Evolutionary conservation across 495 filamentous ascomycete species (phyloP), one percentile per base, ranked within the genome.

Genomic region (Aspergillus saccharolyticus): DNA sequence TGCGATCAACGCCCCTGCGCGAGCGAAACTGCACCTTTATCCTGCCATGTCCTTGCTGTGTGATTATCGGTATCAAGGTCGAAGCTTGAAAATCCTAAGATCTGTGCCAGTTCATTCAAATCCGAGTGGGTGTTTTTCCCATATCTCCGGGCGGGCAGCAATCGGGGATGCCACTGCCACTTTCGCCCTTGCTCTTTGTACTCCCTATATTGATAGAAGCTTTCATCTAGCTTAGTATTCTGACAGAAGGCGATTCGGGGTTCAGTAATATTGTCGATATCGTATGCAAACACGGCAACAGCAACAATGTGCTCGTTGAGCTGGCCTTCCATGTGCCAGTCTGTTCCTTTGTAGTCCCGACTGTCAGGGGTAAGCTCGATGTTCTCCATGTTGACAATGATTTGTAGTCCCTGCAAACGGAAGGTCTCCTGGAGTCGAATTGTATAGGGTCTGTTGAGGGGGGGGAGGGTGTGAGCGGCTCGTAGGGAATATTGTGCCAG

Each of bases 221-320:
- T 22, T 33, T 25, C 44, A 44, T 24, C n/a, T 7, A 18, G 33
- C 14, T 19, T 18, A 21, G 45, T 48, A 21, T 57, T 20, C 16
- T 58, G 56, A n/a, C 43, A 12, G 49, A 58, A 58, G 12, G 50
- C 42, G 9, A 58, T 33, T 18, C 50, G 50, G 51, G 56, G 17
- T 9, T 48, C 19, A 16, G 49, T 54, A 15, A 59, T 47, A 28
- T 59, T 59, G 28, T 54, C 33, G 3, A 22, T 24, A 21, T 59
- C 51, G 50, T 48, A 46, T 4, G 17, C 17, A 21, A 53, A 59
- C 19, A 59, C 18, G 7, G 43, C 52, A 8, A 44, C 52, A 22
- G 43, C 56, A 33, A 48, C 44, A 44, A 54, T 59, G 33, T 54
- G 51, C n/a, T 54, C 51, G 44, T 59, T 59, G 5, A 39, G 44